These are phyloP conservation scores for Suhomyces maxii DNA, from an alignment of 1,139 yeast genomes.

Conservation along the genomic window DNA sequence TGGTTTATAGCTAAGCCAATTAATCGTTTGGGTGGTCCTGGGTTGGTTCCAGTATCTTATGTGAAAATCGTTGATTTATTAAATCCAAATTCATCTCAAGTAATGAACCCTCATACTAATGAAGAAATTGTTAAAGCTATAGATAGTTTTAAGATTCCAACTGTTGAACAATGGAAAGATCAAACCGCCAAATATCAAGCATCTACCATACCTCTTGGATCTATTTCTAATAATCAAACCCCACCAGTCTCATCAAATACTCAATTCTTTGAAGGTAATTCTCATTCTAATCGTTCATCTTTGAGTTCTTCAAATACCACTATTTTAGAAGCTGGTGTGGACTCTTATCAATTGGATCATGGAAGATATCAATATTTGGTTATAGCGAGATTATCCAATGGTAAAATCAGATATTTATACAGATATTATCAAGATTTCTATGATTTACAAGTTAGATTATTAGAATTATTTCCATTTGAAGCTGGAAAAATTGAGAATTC, in stretches of 20 bases:
- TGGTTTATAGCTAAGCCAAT: conserved; percentile 98
- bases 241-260: conserved; percentile 37
- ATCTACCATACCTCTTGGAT: conserved; percentile 77
- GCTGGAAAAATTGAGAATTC: conserved; percentile 83
- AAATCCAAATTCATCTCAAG: conserved; percentile 35
- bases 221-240: conserved; percentile 30
- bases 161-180: conserved; percentile 94
- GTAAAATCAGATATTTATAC: conserved; percentile 69
- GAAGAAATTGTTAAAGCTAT: conserved; percentile 44
- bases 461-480: conserved; percentile 86
- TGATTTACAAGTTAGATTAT: conserved; percentile 82
- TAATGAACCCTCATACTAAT: conserved; percentile 13
- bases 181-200: conserved; percentile 93
- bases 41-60: conserved; percentile 88
- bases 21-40: conserved; percentile 94
- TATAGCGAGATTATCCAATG: conserved; percentile 67
- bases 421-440: conserved; percentile 95
- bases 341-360: conserved; percentile 76
- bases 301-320: conserved; percentile 34
- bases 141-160: conserved; percentile 69
- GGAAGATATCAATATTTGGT: conserved; percentile 91
- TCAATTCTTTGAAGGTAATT: conserved; percentile 38
- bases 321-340: conserved; percentile 69
- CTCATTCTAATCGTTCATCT: conserved; percentile 33
- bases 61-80: conserved; percentile 82